Evolutionary conservation across 2,329 filamentous ascomycete species (phyloP), one percentile per base, ranked within the genome.

Genomic region (Botrytis tulipae): DNA sequence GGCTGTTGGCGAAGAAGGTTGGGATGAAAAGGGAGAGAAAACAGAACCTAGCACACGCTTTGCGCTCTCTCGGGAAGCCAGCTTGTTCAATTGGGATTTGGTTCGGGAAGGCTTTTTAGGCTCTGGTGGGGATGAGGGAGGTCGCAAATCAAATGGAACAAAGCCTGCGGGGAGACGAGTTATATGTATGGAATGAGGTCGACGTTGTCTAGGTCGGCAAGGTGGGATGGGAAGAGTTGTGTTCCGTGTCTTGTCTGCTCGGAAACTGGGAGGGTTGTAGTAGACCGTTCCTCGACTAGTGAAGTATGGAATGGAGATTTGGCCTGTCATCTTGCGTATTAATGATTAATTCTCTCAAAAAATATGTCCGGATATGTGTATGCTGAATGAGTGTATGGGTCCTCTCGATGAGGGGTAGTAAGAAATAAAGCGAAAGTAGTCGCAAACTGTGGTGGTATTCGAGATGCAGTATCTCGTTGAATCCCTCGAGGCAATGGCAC

Each of bases 101-200:
- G 82, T 80, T 76, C 75, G 77, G 61, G 79, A 77, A 59, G 78
- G 77, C 77, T 80, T 79, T 78, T 79, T 80, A 57, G 77, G 76
- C 77, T 75, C 74, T 76, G 75, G 76, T 74, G 70, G 80, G 70
- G 60, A 76, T 22, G 83, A 77, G 12, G 63, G 54, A 54, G 78
- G 76, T 71, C 77, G 69, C 2, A 80, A 73, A 61, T 85, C 83
- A 74, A 80, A 79, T 4, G 83, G 83, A 5, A 84, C 77, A 65
- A 82, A 84, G 42, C 85, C 80, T 75, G 84, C 61, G 81, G 84
- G 75, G 85, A 87, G 73, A 84, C 85, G 74, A 83, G 79, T 83
- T 74, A 89, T 88, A 79, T 87, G 86, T 74, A 89, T 88, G 60
- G 86, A 87, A 77, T 88, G 86, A 61, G 86, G 87, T 78, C 87